phyloP scores from a whole-genome alignment of 1,139 yeast genomes.

The Debaryomyces psychrophilus region DNA sequence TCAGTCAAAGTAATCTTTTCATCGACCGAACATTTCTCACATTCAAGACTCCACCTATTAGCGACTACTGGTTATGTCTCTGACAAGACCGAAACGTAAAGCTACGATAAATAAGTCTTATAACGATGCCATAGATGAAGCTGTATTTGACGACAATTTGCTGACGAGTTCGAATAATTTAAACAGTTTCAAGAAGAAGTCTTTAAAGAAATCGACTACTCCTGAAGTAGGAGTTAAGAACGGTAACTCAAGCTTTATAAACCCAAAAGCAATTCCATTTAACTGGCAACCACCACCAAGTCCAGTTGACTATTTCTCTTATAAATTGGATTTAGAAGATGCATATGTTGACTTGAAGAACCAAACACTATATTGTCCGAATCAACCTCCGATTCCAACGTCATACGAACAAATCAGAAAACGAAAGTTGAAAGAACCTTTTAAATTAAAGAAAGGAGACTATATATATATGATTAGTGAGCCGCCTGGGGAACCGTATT shows the following conservation, averaged over 20 bases:
- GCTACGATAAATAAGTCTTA: slow-evolving; percentile 50
- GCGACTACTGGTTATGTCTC: slow-evolving; percentile 22
- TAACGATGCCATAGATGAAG: slow-evolving; percentile 41
- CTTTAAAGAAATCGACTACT: slow-evolving; percentile 2
- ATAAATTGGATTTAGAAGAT: slow-evolving; percentile 34
- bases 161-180: slow-evolving; percentile 4
- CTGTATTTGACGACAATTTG: slow-evolving; percentile 30
- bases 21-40: neutral
- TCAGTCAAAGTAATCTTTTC: neutral
- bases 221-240: slow-evolving; percentile 2
- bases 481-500: slow-evolving; percentile 95
- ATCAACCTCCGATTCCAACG: slow-evolving; percentile 22
- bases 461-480: slow-evolving; percentile 85
- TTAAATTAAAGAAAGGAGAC: slow-evolving; percentile 54
- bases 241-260: slow-evolving; percentile 5
- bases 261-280: slow-evolving; percentile 25
- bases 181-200: slow-evolving; percentile 6
- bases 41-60: neutral
- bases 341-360: slow-evolving; percentile 37
- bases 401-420: slow-evolving; percentile 18
- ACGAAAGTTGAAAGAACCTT: slow-evolving; percentile 19
- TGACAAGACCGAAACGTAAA: slow-evolving; percentile 46
- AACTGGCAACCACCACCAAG: slow-evolving; percentile 47
- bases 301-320: slow-evolving; percentile 40
- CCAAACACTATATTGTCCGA: slow-evolving; percentile 42